Percentiles rank a stretch among this genome's conserved stretches.
Evolutionary conservation across 73 alveolate species (phyloP).

Genomic region (Tetrahymena borealis): DNA sequence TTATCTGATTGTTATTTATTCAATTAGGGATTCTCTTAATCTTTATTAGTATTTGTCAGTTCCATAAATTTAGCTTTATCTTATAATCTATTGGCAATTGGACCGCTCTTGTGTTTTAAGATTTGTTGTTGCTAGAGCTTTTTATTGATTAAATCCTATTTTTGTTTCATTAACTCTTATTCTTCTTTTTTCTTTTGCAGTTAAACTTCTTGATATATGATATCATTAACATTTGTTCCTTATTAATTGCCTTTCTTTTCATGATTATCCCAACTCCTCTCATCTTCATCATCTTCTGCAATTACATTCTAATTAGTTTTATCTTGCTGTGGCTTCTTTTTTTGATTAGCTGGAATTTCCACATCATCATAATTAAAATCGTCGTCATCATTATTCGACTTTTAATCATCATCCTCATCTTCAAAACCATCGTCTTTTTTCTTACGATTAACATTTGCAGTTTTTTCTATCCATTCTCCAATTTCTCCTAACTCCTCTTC

Average conservation of each 20-base stretch:
- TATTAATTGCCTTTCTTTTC: background rate
- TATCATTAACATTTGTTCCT: background rate
- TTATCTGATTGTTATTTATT: background rate
- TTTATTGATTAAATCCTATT: background rate
- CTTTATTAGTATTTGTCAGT: background rate
- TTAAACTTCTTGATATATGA: background rate
- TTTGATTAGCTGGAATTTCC: background rate
- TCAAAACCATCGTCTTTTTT: slow-evolving; percentile 40
- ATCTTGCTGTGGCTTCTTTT: slow-evolving; percentile 12
- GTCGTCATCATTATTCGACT: slow-evolving; percentile 10
- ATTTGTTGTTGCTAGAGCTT: background rate
- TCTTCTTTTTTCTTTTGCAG: background rate
- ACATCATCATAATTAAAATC: slow-evolving; percentile 19
- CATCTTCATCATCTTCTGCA: background rate
- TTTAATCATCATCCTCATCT: background rate
- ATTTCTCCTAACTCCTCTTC: slow-evolving; percentile 44
- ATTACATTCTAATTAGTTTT: background rate
- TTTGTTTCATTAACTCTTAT: background rate
- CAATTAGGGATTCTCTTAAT: background rate
- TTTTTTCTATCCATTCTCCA: slow-evolving; percentile 32
- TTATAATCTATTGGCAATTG: slow-evolving; percentile 14
- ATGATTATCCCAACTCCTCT: background rate
- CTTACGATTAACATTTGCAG: slow-evolving; percentile 16
- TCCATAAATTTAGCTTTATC: slow-evolving; percentile 29
- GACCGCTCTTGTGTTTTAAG: slow-evolving; percentile 10